phyloP scores from a whole-genome alignment of 1,284 basidiomycete species.

The Apiotrichum veenhuisii region DNA sequence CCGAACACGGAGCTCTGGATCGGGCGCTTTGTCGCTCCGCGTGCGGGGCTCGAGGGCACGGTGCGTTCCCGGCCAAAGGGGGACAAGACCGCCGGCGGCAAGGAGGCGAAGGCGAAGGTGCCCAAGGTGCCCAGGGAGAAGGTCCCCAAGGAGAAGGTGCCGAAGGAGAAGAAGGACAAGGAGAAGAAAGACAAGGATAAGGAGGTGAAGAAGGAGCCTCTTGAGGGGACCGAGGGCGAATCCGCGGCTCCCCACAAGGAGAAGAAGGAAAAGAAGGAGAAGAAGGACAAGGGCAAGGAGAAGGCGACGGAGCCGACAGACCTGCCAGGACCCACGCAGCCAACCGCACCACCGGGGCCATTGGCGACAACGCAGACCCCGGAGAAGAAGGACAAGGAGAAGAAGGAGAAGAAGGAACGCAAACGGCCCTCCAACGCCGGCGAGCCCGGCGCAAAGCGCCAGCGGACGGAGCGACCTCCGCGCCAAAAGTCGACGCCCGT shows the following conservation, averaged over 20 bases:
- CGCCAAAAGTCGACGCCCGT: neutral
- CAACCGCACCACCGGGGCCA: too few relatives aligned
- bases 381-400: too few relatives aligned
- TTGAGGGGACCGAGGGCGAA: too few relatives aligned
- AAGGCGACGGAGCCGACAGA: too few relatives aligned
- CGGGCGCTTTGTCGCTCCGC: conserved; percentile 41
- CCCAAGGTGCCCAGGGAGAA: conserved; percentile 11
- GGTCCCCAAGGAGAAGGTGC: neutral
- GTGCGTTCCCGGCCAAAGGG: conserved; percentile 13
- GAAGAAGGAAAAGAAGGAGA: too few relatives aligned
- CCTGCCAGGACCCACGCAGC: too few relatives aligned
- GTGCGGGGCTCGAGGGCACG: conserved; percentile 9
- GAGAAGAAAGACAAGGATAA: conserved; percentile 4
- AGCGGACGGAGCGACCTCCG: neutral
- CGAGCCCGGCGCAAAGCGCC: conserved; percentile 6
- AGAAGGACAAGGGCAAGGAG: too few relatives aligned
- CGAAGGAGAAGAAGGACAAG: conserved; percentile 2
- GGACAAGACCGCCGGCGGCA: neutral
- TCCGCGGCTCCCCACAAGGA: too few relatives aligned
- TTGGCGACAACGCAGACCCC: too few relatives aligned
- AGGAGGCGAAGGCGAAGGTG: neutral
- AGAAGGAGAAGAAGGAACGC: conserved; percentile 11
- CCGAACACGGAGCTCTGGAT: conserved; percentile 45
- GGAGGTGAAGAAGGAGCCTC: conserved; percentile 8
- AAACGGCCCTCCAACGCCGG: neutral